These are phyloP conservation scores for Medicago truncatula DNA, from an alignment of 306 rosid species.

Conservation along the genomic window DNA sequence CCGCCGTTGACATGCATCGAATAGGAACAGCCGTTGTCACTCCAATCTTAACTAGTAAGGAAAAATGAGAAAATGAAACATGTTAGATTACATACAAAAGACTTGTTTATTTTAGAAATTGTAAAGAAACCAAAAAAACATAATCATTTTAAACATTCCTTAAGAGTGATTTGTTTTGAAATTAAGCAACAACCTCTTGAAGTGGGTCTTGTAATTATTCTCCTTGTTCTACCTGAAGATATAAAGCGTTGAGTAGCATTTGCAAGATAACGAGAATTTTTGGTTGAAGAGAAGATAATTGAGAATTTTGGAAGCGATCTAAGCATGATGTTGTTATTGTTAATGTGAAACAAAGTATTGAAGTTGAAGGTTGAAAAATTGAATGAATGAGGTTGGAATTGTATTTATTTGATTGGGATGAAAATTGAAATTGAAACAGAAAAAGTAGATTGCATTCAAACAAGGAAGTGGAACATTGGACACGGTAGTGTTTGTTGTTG, in stretches of 20 bases:
- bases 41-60: conserved; percentile 39
- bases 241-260: conserved; percentile 30
- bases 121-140: conserved; percentile 1
- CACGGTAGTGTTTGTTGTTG: too few species aligned
- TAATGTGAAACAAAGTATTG: neutral
- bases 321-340: conserved; percentile 36
- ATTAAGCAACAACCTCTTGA: conserved; percentile 41
- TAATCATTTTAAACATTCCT: conserved; percentile 10
- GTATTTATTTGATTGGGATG: too few species aligned
- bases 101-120: conserved; percentile 13
- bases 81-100: neutral
- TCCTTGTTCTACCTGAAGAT: neutral
- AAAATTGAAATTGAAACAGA: neutral
- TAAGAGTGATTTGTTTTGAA: conserved; percentile 1
- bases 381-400: neutral
- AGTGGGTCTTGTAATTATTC: neutral
- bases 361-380: neutral
- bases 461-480: too few species aligned
- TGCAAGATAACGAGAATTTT: conserved; percentile 30
- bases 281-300: conserved; percentile 23
- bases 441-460: neutral
- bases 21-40: conserved; percentile 22
- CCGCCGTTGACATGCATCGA: conserved; percentile 30
- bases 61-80: neutral
- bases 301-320: conserved; percentile 49